Percentiles rank a stretch among this genome's conserved stretches.
Evolutionary conservation across 768 basidiomycete species (phyloP).

Genomic region (Leucosporidium yakuticum): DNA sequence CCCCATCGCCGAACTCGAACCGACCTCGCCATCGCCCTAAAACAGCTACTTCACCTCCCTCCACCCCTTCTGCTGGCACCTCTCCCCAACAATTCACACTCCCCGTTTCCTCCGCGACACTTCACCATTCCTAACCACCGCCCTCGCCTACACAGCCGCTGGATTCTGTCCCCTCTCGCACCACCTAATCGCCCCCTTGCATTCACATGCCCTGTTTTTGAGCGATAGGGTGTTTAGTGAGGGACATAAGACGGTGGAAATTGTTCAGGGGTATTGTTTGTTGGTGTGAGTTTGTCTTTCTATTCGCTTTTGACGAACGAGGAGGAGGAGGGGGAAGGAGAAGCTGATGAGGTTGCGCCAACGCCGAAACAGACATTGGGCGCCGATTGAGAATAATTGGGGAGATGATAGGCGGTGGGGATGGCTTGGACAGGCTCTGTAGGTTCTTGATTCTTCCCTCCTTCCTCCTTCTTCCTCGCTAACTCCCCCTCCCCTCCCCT

Average conservation of each 20-base stretch:
- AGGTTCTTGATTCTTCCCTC: too few species aligned
- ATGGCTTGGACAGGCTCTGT: slow-evolving; percentile 17
- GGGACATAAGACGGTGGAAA: slow-evolving; percentile 26
- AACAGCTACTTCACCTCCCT: slow-evolving; percentile 26
- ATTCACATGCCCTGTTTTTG: slow-evolving; percentile 12
- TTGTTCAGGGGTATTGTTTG: slow-evolving; percentile 25
- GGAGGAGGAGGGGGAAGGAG: too few species aligned
- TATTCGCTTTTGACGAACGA: neutral
- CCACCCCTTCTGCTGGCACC: slow-evolving; percentile 18
- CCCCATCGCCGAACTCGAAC: too few species aligned
- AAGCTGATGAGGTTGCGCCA: neutral
- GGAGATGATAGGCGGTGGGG: slow-evolving; percentile 27
- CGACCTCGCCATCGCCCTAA: too few species aligned
- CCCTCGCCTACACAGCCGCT: slow-evolving; percentile 13
- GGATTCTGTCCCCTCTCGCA: slow-evolving; percentile 7
- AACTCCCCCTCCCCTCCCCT: too few species aligned
- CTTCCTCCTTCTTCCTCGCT: too few species aligned
- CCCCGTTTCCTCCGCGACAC: slow-evolving; percentile 23
- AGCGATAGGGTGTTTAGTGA: slow-evolving; percentile 15
- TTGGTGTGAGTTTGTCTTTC: slow-evolving; percentile 10
- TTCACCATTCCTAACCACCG: slow-evolving; percentile 26
- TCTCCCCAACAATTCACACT: slow-evolving; percentile 13
- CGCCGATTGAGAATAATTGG: slow-evolving; percentile 30
- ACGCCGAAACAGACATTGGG: slow-evolving; percentile 16
- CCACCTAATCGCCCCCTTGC: slow-evolving; percentile 6